Base-by-base conservation (phyloP, 2,329 filamentous ascomycete genomes). In the Nemania diffusa region DNA sequence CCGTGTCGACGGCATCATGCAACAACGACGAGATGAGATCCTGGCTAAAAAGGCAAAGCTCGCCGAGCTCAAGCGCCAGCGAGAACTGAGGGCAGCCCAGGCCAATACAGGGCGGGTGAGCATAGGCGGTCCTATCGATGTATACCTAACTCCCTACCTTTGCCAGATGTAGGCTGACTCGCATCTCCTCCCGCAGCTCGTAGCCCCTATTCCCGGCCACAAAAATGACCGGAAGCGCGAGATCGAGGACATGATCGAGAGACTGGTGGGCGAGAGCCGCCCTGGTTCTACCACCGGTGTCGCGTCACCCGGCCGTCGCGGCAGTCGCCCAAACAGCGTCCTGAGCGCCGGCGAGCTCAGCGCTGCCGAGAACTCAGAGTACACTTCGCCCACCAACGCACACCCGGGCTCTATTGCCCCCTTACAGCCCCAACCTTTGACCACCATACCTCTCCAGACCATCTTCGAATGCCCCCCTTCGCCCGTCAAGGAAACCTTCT, bases 21-120 rank as follows among this genome's bases (percentile, higher is more conserved):
- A 91, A 82, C 91, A 94, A 85, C 91, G 94, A 75, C 92, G 93
- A 84, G 94, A 97, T 84, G 96, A 99, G 84, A 97, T 99, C 74
- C 85, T 96, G 75, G 94, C 94, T 73, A 99, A 99, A 84, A 95
- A 93, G 85, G 95, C 94, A 70, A 97, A 96, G 85, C 93, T 99
- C 75, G 94, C 93, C 57, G 96, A 98, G 86, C 87, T 99, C 72
- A 97, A 97, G 84, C 89, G 92, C 69, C 94, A 97, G 82, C 89
- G 96, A 74, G 94, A 97, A 79, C 83, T 95, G 74, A 88, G 94
- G 67, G 88, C 92, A 71, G 92, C 87, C 78, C 92, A 97, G 78
- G 89, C 92, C 74, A 88, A 85, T 67, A 87, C 87, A 69, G 89
- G 84, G 73, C 88, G 93, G 73, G 87, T 90, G 76, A 92, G 89